Base-by-base conservation (phyloP, 2,329 filamentous ascomycete genomes). In the Chaetomiaceae sp. region DNA sequence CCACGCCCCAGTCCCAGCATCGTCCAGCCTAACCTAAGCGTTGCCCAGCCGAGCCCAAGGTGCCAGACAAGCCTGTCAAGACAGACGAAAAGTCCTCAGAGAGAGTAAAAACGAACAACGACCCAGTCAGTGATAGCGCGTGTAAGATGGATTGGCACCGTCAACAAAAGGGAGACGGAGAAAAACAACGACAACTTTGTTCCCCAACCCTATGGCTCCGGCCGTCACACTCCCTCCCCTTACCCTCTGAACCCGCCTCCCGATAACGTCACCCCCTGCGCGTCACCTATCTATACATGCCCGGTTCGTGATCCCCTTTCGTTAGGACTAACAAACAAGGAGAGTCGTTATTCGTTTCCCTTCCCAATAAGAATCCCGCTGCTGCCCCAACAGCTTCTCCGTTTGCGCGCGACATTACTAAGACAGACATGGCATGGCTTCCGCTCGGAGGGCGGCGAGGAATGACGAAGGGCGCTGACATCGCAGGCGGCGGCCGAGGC, bases 331-430 rank as follows among this genome's bases (percentile, higher is more conserved):
- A 59, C 52, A 57, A 57, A 61, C 55, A 59, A 60, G 51, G 53
- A 61, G 51, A 63, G 55, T 64, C 61, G 57, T 64, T 60, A 63
- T 58, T 61, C 59, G 55, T 62, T 55, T 56, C 39, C 58, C 50
- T 59, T 51, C 57, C 34, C 33, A 46, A 33, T 45, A 39, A 46
- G 14, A 45, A 40, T 55, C 51, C 44, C 39, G 42, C 9, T 31
- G 27, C 27, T 54, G 31, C 51, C 53, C 52, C 42, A 20, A 47
- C 53, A 48, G 44, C 45, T 44, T 55, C 54, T 55, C 46, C 43
- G 53, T 59, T 57, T 53, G 53, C 49, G 47, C 55, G 52, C 49
- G 47, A 54, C 53, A 60, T 57, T 57, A 59, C 57, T 55, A 57
- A 31, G 50, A 57, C 55, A 56, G 55, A 61, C 57, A 60, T 60